Evolutionary conservation across 179 eudicot genomes (phyloP).

Genomic region (Beta macrorhiza): DNA sequence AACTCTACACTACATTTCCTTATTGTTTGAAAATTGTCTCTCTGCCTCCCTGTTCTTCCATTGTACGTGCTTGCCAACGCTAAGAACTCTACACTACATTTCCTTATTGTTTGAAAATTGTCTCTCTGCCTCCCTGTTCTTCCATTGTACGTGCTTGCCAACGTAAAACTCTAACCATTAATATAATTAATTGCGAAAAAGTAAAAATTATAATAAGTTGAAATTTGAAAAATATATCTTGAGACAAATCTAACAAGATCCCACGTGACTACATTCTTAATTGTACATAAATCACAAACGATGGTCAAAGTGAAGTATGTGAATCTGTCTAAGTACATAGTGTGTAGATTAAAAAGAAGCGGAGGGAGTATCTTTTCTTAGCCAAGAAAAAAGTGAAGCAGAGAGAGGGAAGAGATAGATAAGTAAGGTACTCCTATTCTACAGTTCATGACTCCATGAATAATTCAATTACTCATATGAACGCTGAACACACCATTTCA

Average conservation of each 20-base stretch:
- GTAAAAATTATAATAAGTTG: too few species aligned
- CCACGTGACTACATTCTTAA: too few species aligned
- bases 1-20: background rate
- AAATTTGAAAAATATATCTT: too few species aligned
- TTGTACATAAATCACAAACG: too few species aligned
- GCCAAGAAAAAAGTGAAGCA: too few species aligned
- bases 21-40: background rate
- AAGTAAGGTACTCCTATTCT: background rate
- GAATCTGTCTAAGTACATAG: too few species aligned
- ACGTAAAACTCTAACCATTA: background rate
- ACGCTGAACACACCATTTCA: background rate
- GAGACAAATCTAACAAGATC: too few species aligned
- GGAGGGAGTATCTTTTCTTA: too few species aligned
- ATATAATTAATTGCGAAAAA: background rate
- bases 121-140: background rate
- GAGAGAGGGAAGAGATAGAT: too few species aligned
- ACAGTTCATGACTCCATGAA: background rate
- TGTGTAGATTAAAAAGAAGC: too few species aligned
- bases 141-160: background rate
- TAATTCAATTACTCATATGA: background rate
- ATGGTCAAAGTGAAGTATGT: too few species aligned
- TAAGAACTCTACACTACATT: background rate
- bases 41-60: background rate
- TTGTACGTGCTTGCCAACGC: background rate
- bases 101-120: background rate